Evolutionary conservation across 805 yeast species (phyloP).

Genomic region (Debaryomyces castellii): DNA sequence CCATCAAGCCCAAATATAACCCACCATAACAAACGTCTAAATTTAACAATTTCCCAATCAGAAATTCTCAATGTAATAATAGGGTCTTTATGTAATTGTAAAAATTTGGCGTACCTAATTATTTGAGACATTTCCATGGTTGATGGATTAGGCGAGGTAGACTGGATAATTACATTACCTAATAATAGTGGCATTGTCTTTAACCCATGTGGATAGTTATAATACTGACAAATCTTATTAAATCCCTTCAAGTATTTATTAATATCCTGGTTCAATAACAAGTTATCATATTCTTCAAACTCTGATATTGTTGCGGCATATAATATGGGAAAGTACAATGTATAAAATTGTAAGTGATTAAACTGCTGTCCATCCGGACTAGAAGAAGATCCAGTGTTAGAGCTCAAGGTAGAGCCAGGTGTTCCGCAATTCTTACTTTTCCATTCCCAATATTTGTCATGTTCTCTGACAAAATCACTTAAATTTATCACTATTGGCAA

Average conservation of each 20-base stretch:
- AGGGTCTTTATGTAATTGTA: slow-evolving; percentile 62
- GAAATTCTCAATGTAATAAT: slow-evolving; percentile 49
- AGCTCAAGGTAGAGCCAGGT: slow-evolving; percentile 1
- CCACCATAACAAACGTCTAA: slow-evolving; percentile 66
- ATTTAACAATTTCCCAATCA: slow-evolving; percentile 48
- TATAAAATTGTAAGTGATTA: slow-evolving; percentile 44
- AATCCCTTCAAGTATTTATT: slow-evolving; percentile 49
- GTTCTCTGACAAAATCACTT: slow-evolving; percentile 42
- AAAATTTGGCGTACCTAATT: slow-evolving; percentile 54
- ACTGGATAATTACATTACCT: slow-evolving; percentile 51
- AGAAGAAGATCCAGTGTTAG: slow-evolving; percentile 3
- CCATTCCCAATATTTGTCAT: slow-evolving; percentile 49
- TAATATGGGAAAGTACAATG: slow-evolving; percentile 50
- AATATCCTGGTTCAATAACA: slow-evolving; percentile 46
- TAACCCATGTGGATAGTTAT: slow-evolving; percentile 49
- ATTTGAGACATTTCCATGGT: slow-evolving; percentile 56
- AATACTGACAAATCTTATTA: slow-evolving; percentile 49
- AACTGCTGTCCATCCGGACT: slow-evolving; percentile 25
- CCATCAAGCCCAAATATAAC: slow-evolving; percentile 60
- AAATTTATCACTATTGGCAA: slow-evolving; percentile 51
- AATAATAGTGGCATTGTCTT: slow-evolving; percentile 42
- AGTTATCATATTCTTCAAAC: slow-evolving; percentile 55
- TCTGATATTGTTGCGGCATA: slow-evolving; percentile 61
- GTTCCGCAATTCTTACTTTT: background rate
- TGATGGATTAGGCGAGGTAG: slow-evolving; percentile 56